Percentiles rank a stretch among this genome's conserved stretches.
Evolutionary conservation across 495 filamentous ascomycete species (phyloP).

Genomic region (Trichoderma erinaceum): DNA sequence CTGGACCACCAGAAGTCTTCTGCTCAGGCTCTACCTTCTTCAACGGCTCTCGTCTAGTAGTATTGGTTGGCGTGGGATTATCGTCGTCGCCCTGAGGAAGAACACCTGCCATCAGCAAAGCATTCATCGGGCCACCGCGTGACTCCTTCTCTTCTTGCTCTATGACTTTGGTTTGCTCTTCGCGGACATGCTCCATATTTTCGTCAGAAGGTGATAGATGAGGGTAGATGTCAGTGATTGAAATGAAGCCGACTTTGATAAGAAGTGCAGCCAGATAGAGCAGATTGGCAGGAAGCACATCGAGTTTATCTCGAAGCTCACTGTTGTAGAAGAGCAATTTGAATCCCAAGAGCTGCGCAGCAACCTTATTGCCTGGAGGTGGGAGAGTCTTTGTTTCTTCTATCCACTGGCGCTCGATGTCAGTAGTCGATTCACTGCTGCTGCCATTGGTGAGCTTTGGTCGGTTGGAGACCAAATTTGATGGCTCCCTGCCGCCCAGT

Average conservation of each 20-base stretch:
- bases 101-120: conserved; percentile 82
- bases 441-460: conserved; percentile 20
- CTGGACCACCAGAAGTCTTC: conserved; percentile 31
- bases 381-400: conserved; percentile 71
- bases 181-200: conserved; percentile 64
- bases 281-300: conserved; percentile 79
- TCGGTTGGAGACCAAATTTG: conserved; percentile 29
- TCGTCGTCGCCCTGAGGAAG: conserved; percentile 58
- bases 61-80: conserved; percentile 33
- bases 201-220: conserved; percentile 85
- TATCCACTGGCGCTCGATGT: conserved; percentile 63
- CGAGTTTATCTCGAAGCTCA: conserved; percentile 55
- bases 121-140: conserved; percentile 65
- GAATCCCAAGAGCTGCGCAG: conserved; percentile 93
- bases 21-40: conserved; percentile 46
- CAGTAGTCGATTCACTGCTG: conserved; percentile 36
- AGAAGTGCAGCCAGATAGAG: conserved; percentile 84
- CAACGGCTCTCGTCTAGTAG: conserved; percentile 27
- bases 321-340: conserved; percentile 92
- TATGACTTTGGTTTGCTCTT: conserved; percentile 66
- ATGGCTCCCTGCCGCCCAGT: conserved; percentile 56
- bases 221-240: conserved; percentile 85
- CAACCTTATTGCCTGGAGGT: conserved; percentile 78
- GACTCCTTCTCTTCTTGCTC: conserved; percentile 64
- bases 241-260: conserved; percentile 97